Base-by-base conservation (phyloP, 2,329 filamentous ascomycete species). In the Bipolaris bicolor region DNA sequence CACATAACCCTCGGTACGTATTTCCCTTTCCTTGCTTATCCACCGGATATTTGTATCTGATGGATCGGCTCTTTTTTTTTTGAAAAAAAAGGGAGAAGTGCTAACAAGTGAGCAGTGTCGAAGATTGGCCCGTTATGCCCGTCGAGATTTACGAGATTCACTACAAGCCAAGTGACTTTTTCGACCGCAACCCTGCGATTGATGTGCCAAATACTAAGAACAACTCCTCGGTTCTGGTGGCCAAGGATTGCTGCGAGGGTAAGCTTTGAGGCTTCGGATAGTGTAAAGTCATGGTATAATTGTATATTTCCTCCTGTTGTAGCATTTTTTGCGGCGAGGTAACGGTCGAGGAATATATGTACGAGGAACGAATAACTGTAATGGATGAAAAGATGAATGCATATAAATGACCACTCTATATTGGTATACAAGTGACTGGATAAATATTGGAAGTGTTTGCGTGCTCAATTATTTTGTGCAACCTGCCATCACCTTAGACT, bases 81-180 rank as follows among this genome's bases (percentile, higher is more conserved):
- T 9, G 3, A 7, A 6, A 5, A 31, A 1, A 7, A 6, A 5
- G 13, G 29, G 1, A 31, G 1, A 31, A 5, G 29, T 49, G 22
- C 37, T 55, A n/a, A 55, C 40, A 1, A 15, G 9, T 15, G 26
- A 18, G 31, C 41, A 63, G 63, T 20, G 71, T 74, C 2, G 81
- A 83, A 63, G 81, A 83, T 59, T 83, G 79, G 78, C 81, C 81
- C 3, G 80, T 83, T 22, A 80, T 80, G 78, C 81, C 81, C 0
- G 73, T 76, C 1, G 81, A 83, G 60, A 80, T 81, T 36, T 78
- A 81, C 59, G 76, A 79, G 59, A 62, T 84, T 5, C 73, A 79
- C 24, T 73, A 84, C 51, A 77, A 80, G 39, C 82, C 83, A 0
- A 75, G 78, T 9, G 82, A 85, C 62, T 85, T 85, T 76, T 85